Conservation (phyloP, 2,329 filamentous ascomycete genomes). For the Clonostachys solani region DNA sequence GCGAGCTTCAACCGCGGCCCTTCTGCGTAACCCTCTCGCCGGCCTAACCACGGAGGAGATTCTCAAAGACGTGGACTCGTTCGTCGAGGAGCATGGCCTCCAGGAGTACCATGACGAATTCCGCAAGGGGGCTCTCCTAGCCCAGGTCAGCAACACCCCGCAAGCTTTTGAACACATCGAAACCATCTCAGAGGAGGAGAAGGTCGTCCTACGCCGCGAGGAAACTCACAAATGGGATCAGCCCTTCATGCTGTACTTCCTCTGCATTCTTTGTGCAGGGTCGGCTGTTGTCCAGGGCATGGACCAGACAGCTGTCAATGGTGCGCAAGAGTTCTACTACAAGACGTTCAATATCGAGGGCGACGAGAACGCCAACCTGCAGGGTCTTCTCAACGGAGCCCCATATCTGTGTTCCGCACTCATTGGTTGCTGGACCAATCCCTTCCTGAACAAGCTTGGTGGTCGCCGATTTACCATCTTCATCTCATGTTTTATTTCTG, state of each 20-base stretch:
- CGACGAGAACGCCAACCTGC: conserved; percentile 31
- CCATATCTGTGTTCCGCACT: conserved; percentile 48
- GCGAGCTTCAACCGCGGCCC: conserved; percentile 13
- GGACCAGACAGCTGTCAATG: conserved; percentile 63
- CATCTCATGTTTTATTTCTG: conserved; percentile 52
- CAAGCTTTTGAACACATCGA: conserved; percentile 19
- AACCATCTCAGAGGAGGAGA: conserved; percentile 18
- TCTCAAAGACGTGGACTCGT: conserved; percentile 26
- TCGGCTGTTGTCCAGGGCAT: conserved; percentile 61
- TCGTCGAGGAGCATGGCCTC: conserved; percentile 26
- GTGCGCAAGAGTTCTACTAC: conserved; percentile 45
- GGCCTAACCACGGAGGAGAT: conserved; percentile 20
- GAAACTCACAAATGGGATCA: conserved; percentile 21
- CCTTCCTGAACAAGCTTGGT: conserved; percentile 52
- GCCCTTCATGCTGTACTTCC: conserved; percentile 25
- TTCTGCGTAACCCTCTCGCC: conserved; percentile 20
- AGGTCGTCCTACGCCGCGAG: conserved; percentile 17
- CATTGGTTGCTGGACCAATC: conserved; percentile 26
- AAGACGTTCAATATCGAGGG: conserved; percentile 12
- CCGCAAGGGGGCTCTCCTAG: conserved; percentile 45
- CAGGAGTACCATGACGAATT: conserved; percentile 35
- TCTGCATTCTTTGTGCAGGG: conserved; percentile 25
- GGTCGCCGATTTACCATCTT: conserved; percentile 63
- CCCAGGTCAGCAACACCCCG: conserved; percentile 32
- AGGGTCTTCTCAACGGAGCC: conserved; percentile 51